phyloP scores from a whole-genome alignment of 2,329 filamentous ascomycete genomes.

The Beauveria bassiana region DNA sequence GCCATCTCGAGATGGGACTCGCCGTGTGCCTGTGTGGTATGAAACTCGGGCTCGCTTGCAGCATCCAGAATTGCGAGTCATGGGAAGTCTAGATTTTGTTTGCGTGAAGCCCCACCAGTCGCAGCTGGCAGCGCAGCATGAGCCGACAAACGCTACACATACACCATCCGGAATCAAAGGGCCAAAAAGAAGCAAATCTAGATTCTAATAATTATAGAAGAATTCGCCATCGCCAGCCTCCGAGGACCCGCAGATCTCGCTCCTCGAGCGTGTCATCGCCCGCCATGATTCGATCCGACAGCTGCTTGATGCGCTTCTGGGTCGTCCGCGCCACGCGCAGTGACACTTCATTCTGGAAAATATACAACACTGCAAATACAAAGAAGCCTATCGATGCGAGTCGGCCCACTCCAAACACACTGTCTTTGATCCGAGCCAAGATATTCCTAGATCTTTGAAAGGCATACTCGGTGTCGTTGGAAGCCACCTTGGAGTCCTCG shows the following conservation, averaged over 20 bases:
- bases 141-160: background rate
- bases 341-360: constrained; percentile 52
- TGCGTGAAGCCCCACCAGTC: background rate
- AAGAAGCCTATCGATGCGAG: constrained; percentile 45
- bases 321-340: constrained; percentile 46
- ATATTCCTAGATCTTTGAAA: constrained; percentile 44
- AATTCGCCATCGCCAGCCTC: constrained; percentile 51
- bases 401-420: constrained; percentile 35
- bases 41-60: background rate
- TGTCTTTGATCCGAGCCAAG: constrained; percentile 39
- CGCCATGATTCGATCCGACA: constrained; percentile 39
- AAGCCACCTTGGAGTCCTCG: constrained; percentile 27
- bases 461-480: constrained; percentile 51
- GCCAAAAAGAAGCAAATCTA: background rate
- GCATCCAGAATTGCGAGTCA: background rate
- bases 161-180: background rate
- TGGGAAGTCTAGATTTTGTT: background rate
- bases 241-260: constrained; percentile 40
- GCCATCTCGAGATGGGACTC: background rate
- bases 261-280: constrained; percentile 39
- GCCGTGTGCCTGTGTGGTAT: background rate
- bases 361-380: constrained; percentile 48
- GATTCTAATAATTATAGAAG: constrained; percentile 34
- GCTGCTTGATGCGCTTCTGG: constrained; percentile 39
- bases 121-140: background rate